These are phyloP conservation scores for Cercospora beticola DNA, from an alignment of 2,329 filamentous ascomycete species.

Conservation along the genomic window DNA sequence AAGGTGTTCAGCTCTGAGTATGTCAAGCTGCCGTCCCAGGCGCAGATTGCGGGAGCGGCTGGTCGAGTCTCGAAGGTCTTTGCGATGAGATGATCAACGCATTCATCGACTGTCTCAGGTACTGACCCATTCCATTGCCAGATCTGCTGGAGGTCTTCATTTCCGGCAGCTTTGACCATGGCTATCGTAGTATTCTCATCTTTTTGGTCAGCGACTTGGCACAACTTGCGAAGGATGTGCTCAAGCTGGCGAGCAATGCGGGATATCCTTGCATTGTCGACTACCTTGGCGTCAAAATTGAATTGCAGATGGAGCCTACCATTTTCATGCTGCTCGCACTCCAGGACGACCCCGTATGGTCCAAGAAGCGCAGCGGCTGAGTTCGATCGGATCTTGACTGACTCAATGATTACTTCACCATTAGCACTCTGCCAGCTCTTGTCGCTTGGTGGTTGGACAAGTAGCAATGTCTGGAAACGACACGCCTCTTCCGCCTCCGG, in stretches of 20 bases:
- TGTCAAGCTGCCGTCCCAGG: conserved; percentile 18
- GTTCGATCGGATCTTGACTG: not conserved
- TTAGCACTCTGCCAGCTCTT: not conserved
- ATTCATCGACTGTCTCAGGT: not conserved
- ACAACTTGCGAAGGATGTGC: not conserved
- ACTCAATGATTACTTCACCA: not conserved
- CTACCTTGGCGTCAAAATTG: conserved; percentile 6
- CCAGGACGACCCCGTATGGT: conserved; percentile 11
- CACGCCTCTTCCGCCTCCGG: conserved; percentile 57
- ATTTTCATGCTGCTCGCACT: not conserved
- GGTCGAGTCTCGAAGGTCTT: not conserved
- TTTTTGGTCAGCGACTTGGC: not conserved
- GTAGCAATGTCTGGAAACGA: conserved; percentile 17
- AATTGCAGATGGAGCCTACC: not conserved
- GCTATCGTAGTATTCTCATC: not conserved
- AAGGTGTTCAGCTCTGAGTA: conserved; percentile 13
- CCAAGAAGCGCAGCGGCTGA: not conserved
- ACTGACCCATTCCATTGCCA: conserved; percentile 2
- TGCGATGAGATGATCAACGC: conserved; percentile 7
- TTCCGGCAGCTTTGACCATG: not conserved
- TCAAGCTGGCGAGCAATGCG: not conserved
- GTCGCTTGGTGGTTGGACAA: conserved; percentile 4
- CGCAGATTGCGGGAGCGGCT: conserved; percentile 23
- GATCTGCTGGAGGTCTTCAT: conserved; percentile 7
- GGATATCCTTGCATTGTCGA: not conserved